A percentile compares a stretch with the other conserved stretches of the same genome.
Evolutionary conservation across 192 early-diverging fungal species (phyloP).

Genomic region (Entomortierella beljakovae): DNA sequence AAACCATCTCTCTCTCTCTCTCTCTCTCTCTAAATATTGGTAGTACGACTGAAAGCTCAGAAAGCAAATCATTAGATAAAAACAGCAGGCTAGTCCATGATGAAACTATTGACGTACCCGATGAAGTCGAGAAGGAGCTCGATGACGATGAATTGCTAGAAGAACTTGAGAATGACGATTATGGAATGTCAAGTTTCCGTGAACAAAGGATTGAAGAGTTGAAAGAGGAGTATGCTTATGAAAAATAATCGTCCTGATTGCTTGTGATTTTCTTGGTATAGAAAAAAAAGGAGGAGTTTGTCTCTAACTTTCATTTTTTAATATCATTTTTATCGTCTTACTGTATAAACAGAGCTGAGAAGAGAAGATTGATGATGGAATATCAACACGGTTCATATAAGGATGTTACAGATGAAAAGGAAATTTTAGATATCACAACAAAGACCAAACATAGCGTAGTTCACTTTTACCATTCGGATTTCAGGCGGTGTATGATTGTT

Average conservation of each 20-base stretch:
- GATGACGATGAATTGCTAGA: conserved; percentile 84
- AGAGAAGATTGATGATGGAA: conserved; percentile 70
- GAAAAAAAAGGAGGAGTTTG: neutral
- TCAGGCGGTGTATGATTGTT: conserved; percentile 93
- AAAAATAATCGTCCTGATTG: neutral
- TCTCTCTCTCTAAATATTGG: neutral
- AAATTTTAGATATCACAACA: conserved; percentile 84
- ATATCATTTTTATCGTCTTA: neutral
- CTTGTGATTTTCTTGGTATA: too few relatives aligned
- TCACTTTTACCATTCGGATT: conserved; percentile 95
- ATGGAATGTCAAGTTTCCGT: conserved; percentile 75
- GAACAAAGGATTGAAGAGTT: conserved; percentile 89
- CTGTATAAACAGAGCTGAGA: conserved; percentile 69
- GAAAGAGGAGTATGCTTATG: conserved; percentile 78
- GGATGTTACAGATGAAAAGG: conserved; percentile 84
- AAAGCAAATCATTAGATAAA: conserved; percentile 5
- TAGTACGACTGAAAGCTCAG: conserved; percentile 7
- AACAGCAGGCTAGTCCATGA: conserved; percentile 31
- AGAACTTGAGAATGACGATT: conserved; percentile 90
- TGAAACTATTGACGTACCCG: conserved; percentile 37
- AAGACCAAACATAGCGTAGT: conserved; percentile 75
- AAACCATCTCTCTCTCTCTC: neutral
- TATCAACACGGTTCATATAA: conserved; percentile 81
- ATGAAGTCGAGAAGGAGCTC: conserved; percentile 64
- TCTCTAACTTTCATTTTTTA: neutral